Evolutionary conservation across 2,329 filamentous ascomycete species (phyloP), one percentile per base, ranked within the genome.

Genomic region (Botrytis paeoniae): DNA sequence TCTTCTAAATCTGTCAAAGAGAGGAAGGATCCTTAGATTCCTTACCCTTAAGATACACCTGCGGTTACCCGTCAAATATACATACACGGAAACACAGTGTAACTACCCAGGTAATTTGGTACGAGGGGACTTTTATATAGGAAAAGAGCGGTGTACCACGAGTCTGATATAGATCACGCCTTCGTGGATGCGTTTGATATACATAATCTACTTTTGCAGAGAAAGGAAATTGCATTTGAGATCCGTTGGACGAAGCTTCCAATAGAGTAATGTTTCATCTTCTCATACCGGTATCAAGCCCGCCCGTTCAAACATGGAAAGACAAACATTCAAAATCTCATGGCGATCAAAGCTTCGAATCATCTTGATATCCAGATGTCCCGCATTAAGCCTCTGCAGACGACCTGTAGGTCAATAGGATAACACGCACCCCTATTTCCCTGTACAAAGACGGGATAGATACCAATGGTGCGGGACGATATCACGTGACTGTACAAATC

Each of bases 91-190:
- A 20, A 48, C 43, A 65, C 62, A 18, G 43, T 35, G 39, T 48
- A 35, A 35, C 62, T 7, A 7, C 5, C 32, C n/a, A 57, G n/a
- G 3, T 18, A 18, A 29, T 48, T 25, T 54, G 48, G 41, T 65
- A 65, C 43, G 7, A 48, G 32, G 43, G 10, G 20, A n/a, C 10
- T 20, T 65, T 65, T 43, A 65, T 18, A 29, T 14, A n/a, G 62
- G 62, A 35, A 43, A 65, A 65, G 41, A 65, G 62, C 41, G 62
- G 62, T 65, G 62, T 65, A n/a, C 62, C 62, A n/a, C 29, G 61
- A 63, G 57, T 22, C n/a, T 62, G 37, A 62, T n/a, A 62, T 39
- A 16, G 29, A 35, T 18, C 29, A 65, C 29, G 45, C 20, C 41
- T 32, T 32, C 25, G 43, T 35, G 41, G 29, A n/a, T 45, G 39